These are phyloP conservation scores for Dothideomycetes sp. DNA, from an alignment of 2,329 filamentous ascomycete genomes.

Conservation along the genomic window DNA sequence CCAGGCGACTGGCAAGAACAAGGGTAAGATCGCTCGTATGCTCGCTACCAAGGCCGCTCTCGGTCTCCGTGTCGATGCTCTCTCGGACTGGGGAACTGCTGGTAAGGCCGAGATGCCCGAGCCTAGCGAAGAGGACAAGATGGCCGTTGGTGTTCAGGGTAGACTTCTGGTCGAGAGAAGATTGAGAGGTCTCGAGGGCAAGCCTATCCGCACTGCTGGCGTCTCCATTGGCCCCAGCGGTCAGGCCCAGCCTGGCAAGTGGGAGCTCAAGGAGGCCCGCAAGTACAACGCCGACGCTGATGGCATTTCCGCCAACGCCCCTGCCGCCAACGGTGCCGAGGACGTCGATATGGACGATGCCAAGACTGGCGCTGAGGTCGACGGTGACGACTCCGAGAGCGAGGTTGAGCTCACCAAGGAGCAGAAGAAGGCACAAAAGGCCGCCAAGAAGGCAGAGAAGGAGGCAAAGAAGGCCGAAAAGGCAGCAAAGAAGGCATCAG, in stretches of 20 bases:
- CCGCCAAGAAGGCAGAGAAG: conserved; percentile 16
- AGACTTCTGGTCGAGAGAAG: conserved; percentile 67
- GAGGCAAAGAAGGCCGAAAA: conserved; percentile 16
- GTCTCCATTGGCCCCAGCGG: conserved; percentile 67
- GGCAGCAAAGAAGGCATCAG: conserved; percentile 17
- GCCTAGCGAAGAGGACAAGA: conserved; percentile 80
- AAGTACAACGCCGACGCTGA: conserved; percentile 96
- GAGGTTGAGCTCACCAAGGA: conserved; percentile 14
- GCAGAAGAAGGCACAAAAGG: conserved; percentile 15
- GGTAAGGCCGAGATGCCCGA: conserved; percentile 52
- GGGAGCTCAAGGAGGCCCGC: conserved; percentile 82
- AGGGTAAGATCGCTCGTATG: conserved; percentile 98
- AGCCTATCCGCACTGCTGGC: conserved; percentile 71
- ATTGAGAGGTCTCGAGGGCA: conserved; percentile 75
- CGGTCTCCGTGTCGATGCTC: conserved; percentile 84
- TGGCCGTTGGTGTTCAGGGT: conserved; percentile 64
- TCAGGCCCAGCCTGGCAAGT: conserved; percentile 60
- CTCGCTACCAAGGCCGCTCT: conserved; percentile 88
- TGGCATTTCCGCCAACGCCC: conserved; percentile 62
- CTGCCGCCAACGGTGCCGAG: conserved; percentile 43
- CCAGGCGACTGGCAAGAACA: conserved; percentile 95
- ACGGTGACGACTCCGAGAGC: conserved; percentile 11
- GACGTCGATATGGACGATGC: conserved; percentile 32
- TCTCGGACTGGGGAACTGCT: conserved; percentile 65
- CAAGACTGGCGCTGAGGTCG: conserved; percentile 11